phyloP scores from a whole-genome alignment of 768 basidiomycete species.

The Tulasnella sp. region DNA sequence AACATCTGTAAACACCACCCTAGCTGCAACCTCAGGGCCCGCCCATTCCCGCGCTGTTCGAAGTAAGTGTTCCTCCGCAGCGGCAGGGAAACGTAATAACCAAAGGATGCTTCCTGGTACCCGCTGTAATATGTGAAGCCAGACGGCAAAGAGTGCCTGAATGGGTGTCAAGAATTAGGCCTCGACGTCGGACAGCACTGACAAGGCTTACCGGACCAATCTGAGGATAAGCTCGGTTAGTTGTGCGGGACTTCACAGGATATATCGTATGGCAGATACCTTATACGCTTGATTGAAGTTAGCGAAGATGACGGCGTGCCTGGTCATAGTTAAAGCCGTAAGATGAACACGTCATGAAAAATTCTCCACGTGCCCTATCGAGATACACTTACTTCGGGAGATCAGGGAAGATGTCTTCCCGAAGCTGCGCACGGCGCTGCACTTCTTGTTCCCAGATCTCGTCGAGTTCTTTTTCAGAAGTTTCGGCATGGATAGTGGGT shows the following conservation, averaged over 20 bases:
- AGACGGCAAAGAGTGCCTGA: constrained; percentile 37
- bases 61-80: constrained; percentile 38
- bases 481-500: constrained; percentile 17
- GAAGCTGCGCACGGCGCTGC: constrained; percentile 30
- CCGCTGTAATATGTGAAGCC: constrained; percentile 37
- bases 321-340: constrained; percentile 17
- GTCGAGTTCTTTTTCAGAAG: constrained; percentile 18
- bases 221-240: too few species aligned
- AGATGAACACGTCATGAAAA: not conserved
- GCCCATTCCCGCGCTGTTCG: constrained; percentile 37
- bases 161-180: constrained; percentile 18
- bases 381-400: constrained; percentile 30
- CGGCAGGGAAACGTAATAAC: constrained; percentile 41
- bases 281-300: constrained; percentile 41
- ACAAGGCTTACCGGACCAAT: too few species aligned
- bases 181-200: not conserved
- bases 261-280: constrained; percentile 4
- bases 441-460: constrained; percentile 34
- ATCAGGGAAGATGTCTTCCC: constrained; percentile 36
- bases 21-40: constrained; percentile 35
- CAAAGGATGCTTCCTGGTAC: constrained; percentile 42
- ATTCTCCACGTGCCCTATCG: not conserved
- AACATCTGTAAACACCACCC: constrained; percentile 41
- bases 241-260: not conserved
- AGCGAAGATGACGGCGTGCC: constrained; percentile 39